These are phyloP conservation scores for Takashimella koratensis DNA, from an alignment of 1,284 basidiomycete species.

Conservation along the genomic window DNA sequence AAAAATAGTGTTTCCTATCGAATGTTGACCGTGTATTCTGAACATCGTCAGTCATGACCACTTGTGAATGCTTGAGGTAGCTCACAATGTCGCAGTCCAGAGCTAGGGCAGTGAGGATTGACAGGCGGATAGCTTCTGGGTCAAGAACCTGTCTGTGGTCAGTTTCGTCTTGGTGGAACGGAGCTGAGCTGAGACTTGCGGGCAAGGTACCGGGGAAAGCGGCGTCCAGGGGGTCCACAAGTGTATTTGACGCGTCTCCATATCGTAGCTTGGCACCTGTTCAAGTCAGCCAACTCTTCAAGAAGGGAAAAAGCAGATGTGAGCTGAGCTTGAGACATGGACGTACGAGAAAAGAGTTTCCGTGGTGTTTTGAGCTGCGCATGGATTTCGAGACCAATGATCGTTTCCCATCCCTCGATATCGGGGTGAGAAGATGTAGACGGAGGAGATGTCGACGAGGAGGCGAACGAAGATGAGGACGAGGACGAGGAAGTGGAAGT, in stretches of 20 bases:
- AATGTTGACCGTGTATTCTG: constrained; percentile 71
- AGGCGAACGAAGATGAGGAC: background rate
- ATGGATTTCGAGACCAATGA: constrained; percentile 94
- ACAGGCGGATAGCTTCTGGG: constrained; percentile 72
- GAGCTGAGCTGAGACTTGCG: background rate
- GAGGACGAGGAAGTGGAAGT: background rate
- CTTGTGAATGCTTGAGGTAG: too few species aligned
- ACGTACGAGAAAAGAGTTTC: constrained; percentile 86
- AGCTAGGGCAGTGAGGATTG: constrained; percentile 76
- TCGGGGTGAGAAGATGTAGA: background rate
- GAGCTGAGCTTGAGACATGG: background rate
- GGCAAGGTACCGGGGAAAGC: constrained; percentile 46
- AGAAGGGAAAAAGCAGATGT: background rate
- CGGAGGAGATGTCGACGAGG: background rate
- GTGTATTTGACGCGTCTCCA: constrained; percentile 54
- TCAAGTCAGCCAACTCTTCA: background rate
- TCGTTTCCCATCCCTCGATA: constrained; percentile 65
- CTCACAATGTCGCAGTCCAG: constrained; percentile 63
- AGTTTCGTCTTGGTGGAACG: constrained; percentile 2
- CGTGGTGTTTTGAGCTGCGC: constrained; percentile 81
- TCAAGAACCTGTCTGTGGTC: constrained; percentile 62
- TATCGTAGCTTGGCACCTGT: constrained; percentile 30
- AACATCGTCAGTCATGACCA: constrained; percentile 1
- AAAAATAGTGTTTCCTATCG: constrained; percentile 98
- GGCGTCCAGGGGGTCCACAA: constrained; percentile 80